These are phyloP conservation scores for Lipomyces lipofer DNA, from an alignment of 805 yeast species.

Conservation along the genomic window DNA sequence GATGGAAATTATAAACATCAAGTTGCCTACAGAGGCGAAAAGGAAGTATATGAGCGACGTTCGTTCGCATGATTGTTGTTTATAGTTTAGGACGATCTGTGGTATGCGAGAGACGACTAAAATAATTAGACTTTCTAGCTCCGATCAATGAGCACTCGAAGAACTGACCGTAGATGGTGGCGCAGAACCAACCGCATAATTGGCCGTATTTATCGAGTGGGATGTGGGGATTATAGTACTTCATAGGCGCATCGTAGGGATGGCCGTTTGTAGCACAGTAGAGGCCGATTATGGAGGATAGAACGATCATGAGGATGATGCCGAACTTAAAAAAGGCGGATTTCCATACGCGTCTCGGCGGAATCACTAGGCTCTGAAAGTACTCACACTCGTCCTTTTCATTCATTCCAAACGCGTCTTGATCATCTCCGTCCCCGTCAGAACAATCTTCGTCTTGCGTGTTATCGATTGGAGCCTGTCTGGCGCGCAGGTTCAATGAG, in stretches of 20 bases:
- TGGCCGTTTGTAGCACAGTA: slow-evolving; percentile 46
- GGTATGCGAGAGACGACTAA: slow-evolving; percentile 69
- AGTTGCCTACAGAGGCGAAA: slow-evolving; percentile 92
- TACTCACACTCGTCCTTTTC: slow-evolving; percentile 15
- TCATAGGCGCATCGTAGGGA: slow-evolving; percentile 35
- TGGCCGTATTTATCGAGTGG: slow-evolving; percentile 76
- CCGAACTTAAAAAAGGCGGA: slow-evolving; percentile 71
- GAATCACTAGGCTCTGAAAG: slow-evolving; percentile 29
- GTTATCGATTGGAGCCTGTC: background rate
- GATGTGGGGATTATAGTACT: slow-evolving; percentile 45
- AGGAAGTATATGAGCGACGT: slow-evolving; percentile 89
- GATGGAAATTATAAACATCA: slow-evolving; percentile 86
- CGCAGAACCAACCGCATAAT: slow-evolving; percentile 69
- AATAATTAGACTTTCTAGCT: background rate
- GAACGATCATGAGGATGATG: slow-evolving; percentile 73
- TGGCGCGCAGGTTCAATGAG: slow-evolving; percentile 68
- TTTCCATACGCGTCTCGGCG: slow-evolving; percentile 29
- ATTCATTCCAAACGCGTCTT: background rate
- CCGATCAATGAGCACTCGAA: background rate
- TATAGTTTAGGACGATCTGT: slow-evolving; percentile 80
- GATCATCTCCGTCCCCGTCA: background rate
- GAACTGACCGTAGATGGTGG: slow-evolving; percentile 39
- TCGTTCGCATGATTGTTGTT: slow-evolving; percentile 92
- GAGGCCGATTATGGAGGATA: slow-evolving; percentile 49
- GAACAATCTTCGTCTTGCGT: no score